Evolutionary conservation across 768 basidiomycete genomes (phyloP), one percentile per base, ranked within the genome.

Genomic region (Lactarius tabidus): DNA sequence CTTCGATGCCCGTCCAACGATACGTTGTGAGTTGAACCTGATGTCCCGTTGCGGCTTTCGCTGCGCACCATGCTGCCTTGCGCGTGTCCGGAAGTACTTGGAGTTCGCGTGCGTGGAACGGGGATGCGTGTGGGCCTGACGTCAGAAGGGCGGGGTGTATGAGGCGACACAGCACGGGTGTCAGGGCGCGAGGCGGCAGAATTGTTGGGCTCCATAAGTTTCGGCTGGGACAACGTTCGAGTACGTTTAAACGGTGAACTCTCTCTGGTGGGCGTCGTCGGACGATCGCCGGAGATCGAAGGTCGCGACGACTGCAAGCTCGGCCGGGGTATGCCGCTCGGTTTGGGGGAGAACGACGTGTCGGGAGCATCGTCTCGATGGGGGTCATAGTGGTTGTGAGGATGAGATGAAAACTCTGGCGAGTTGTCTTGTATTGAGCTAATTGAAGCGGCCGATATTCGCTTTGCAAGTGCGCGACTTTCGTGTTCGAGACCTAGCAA

Each of bases 361-460:
- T 33, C 63, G 15, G 71, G 36, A 31, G 56, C 59, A 58, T 71
- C 65, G 35, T 70, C 66, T 69, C 66, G 73, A 56, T 68, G 56
- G 23, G 48, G 48, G 66, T 71, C 17, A 70, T 68, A 51, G 60
- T 67, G 17, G 70, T 69, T 65, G 69, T 72, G 67, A n/a, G 72
- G 61, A 41, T 62, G 57, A 18, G 62, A 70, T 31, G 62, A 58
- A 38, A 67, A 52, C 54, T 74, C 68, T 41, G 70, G 70, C 39
- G 65, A 69, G n/a, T 71, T 60, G 67, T 84, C 83, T 71, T 85
- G 84, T 53, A 74, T 70, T 18, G 86, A 86, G 29, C 82, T 77
- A 41, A 89, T 79, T 60, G 90, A 91, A 31, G 88, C 80, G 65
- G 87, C 84, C 39, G 91, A 92, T 74, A 93, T 84, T 66, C 91